Evolutionary conservation across 2,329 filamentous ascomycete genomes (phyloP).

Genomic region (Botrytis elliptica): DNA sequence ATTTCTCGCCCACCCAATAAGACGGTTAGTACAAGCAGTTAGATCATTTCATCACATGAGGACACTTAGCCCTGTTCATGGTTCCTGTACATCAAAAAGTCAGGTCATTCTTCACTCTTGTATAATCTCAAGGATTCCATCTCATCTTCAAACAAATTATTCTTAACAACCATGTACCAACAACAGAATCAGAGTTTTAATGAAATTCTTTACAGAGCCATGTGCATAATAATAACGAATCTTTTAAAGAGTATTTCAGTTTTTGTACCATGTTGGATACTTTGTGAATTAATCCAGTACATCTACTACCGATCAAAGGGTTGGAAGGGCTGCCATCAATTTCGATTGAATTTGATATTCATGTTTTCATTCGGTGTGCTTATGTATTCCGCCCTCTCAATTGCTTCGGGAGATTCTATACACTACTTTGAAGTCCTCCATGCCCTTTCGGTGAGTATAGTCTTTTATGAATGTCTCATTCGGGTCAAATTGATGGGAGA

Average conservation of each 20-base stretch:
- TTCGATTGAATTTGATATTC: accelerated
- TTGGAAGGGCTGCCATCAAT: background rate
- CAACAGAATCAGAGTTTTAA: background rate
- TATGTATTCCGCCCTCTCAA: accelerated
- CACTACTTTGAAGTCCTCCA: background rate
- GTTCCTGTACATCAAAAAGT: background rate
- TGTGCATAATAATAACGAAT: too few relatives aligned
- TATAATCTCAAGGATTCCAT: background rate
- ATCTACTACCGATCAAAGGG: background rate
- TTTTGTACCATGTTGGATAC: background rate
- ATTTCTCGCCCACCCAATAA: background rate
- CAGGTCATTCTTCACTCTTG: background rate
- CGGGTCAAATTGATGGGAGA: background rate
- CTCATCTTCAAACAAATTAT: background rate
- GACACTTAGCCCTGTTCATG: background rate
- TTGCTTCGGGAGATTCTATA: background rate
- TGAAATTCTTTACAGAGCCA: background rate
- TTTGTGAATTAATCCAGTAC: background rate
- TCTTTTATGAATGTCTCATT: background rate
- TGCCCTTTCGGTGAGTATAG: too few relatives aligned
- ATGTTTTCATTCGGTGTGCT: accelerated
- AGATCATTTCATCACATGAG: background rate
- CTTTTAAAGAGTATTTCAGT: accelerated
- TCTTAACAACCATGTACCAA: background rate
- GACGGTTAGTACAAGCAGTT: background rate